These are phyloP conservation scores for Phytophthora agathidicida DNA, from an alignment of 352 stramenopile species.

Conservation along the genomic window DNA sequence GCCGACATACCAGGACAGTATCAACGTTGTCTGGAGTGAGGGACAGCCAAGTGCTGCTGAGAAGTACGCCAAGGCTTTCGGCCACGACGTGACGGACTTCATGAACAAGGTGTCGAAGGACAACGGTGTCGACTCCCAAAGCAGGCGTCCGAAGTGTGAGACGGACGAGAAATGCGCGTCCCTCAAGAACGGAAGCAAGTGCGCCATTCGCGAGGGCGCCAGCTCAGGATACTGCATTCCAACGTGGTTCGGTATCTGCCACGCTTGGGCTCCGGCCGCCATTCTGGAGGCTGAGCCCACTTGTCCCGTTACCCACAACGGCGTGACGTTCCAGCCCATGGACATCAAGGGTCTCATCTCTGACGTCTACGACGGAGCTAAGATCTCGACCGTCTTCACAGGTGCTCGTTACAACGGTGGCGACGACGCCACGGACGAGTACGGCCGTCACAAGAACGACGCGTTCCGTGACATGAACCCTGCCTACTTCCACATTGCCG, in stretches of 20 bases:
- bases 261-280: constrained; percentile 44
- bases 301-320: constrained; percentile 39
- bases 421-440: constrained; percentile 35
- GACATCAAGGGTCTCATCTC: constrained; percentile 53
- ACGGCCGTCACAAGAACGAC: constrained; percentile 43
- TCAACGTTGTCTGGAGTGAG: constrained; percentile 54
- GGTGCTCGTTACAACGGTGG: constrained; percentile 40
- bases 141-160: constrained; percentile 16
- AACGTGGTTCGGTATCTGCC: constrained; percentile 52
- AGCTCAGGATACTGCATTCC: constrained; percentile 46
- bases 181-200: constrained; percentile 22
- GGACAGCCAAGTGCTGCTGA: constrained; percentile 36
- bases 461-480: constrained; percentile 51
- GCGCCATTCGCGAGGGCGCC: constrained; percentile 30
- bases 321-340: constrained; percentile 44
- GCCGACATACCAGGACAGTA: constrained; percentile 63
- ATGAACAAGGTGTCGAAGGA: constrained; percentile 40
- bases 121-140: constrained; percentile 31
- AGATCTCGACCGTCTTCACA: constrained; percentile 42
- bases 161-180: constrained; percentile 24
- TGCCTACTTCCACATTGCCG: constrained; percentile 50
- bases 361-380: constrained; percentile 41
- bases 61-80: constrained; percentile 60
- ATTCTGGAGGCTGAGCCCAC: constrained; percentile 46
- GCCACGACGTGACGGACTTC: constrained; percentile 35